Evolutionary conservation across 2,329 filamentous ascomycete genomes (phyloP).

Genomic region (Apiospora saccharicola): DNA sequence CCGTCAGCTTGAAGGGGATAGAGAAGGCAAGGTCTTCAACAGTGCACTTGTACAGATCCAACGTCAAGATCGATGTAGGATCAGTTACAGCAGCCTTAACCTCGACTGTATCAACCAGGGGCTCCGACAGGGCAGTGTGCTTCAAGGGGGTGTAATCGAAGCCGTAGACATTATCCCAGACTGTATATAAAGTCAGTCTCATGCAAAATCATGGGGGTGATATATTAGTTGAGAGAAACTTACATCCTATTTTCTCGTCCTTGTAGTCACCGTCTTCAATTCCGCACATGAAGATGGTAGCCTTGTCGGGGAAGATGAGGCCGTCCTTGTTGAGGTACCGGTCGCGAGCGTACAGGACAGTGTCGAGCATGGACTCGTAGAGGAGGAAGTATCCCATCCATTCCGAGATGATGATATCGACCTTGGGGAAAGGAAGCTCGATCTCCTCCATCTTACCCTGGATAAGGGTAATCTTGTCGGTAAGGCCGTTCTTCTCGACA

Average conservation of each 20-base stretch:
- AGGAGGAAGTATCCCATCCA: slow-evolving; percentile 99
- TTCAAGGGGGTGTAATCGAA: slow-evolving; percentile 97
- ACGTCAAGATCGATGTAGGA: slow-evolving; percentile 81
- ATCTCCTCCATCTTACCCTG: slow-evolving; percentile 99
- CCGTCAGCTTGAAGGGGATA: slow-evolving; percentile 76
- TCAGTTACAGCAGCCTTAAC: slow-evolving; percentile 97
- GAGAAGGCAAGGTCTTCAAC: slow-evolving; percentile 84
- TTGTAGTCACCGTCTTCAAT: slow-evolving; percentile 99
- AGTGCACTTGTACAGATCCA: slow-evolving; percentile 93
- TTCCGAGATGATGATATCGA: slow-evolving; percentile 99
- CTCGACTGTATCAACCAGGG: slow-evolving; percentile 96
- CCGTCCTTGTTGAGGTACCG: slow-evolving; percentile 86
- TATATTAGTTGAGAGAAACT: slow-evolving; percentile 46
- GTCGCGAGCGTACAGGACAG: slow-evolving; percentile 95
- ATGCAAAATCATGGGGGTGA: not conserved
- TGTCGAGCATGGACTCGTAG: slow-evolving; percentile 99
- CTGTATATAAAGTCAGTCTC: slow-evolving; percentile 54
- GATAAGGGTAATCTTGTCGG: slow-evolving; percentile 94
- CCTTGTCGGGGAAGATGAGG: slow-evolving; percentile 98
- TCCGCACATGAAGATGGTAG: slow-evolving; percentile 93
- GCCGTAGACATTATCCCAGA: slow-evolving; percentile 99
- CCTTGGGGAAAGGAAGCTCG: slow-evolving; percentile 88
- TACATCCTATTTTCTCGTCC: slow-evolving; percentile 99
- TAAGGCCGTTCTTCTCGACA: slow-evolving; percentile 88
- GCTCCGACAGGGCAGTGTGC: slow-evolving; percentile 90